Conservation (phyloP, 2,329 filamentous ascomycete species). For the Ramichloridium luteum region DNA sequence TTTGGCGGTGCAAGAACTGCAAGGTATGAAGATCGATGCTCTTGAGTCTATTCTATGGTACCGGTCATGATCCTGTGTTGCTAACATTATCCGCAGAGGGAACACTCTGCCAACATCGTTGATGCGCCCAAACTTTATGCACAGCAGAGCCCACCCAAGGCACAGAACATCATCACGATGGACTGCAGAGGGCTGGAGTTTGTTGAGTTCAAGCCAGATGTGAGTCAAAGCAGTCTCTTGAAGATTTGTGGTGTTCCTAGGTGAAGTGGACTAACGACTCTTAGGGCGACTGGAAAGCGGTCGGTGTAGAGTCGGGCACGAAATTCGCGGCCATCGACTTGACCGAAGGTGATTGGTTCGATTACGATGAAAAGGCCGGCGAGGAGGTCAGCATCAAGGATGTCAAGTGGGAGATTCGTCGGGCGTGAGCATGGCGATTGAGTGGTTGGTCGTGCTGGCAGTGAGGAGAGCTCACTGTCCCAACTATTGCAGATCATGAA, state of each 20-base stretch:
- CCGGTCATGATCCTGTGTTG: not conserved
- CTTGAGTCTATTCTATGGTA: slow-evolving; percentile 1
- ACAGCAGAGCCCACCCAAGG: slow-evolving; percentile 58
- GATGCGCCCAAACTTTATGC: slow-evolving; percentile 60
- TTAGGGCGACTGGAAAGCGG: slow-evolving; percentile 85
- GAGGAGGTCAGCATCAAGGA: slow-evolving; percentile 91
- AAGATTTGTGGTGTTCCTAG: no score
- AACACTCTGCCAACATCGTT: slow-evolving; percentile 76
- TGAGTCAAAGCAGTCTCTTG: slow-evolving; percentile 32
- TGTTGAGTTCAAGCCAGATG: slow-evolving; percentile 78
- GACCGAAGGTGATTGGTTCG: slow-evolving; percentile 87
- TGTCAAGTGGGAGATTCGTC: slow-evolving; percentile 70
- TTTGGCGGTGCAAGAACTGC: slow-evolving; percentile 99
- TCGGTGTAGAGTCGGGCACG: slow-evolving; percentile 65
- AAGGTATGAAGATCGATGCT: slow-evolving; percentile 50
- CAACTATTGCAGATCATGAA: no score
- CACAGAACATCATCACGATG: slow-evolving; percentile 72
- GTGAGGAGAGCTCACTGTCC: no score
- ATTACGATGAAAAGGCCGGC: slow-evolving; percentile 87
- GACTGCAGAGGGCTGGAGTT: slow-evolving; percentile 94
- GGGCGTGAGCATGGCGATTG: no score
- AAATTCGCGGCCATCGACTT: slow-evolving; percentile 76
- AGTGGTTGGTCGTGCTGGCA: no score
- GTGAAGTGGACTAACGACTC: no score
- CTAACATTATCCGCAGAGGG: slow-evolving; percentile 42